Conservation (phyloP, 2,329 filamentous ascomycete species). For the Ascosphaera apis region DNA sequence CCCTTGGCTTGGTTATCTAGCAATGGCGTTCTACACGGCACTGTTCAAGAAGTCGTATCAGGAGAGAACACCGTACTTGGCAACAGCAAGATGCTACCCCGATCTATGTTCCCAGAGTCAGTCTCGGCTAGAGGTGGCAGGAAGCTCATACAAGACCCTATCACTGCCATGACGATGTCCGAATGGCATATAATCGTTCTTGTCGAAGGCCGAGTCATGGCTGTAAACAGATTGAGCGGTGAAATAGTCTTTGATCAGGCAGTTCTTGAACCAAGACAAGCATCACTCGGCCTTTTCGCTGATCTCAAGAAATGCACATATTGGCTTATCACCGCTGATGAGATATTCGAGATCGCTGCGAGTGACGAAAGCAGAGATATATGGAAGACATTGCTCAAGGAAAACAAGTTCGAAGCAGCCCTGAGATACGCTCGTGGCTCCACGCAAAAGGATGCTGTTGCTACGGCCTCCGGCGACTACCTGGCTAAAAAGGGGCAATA, state of each 20-base stretch:
- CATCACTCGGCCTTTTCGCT: conserved; percentile 59
- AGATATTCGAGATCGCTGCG: conserved; percentile 84
- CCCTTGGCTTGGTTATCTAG: conserved; percentile 73
- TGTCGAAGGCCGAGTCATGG: conserved; percentile 61
- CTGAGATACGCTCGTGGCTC: conserved; percentile 61
- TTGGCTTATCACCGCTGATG: conserved; percentile 78
- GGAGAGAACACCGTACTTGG: conserved; percentile 53
- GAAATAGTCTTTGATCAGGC: conserved; percentile 69
- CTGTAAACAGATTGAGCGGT: conserved; percentile 68
- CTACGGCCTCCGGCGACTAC: conserved; percentile 77
- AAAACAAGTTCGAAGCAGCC: conserved; percentile 71
- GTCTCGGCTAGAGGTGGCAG: conserved; percentile 41
- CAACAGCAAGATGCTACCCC: conserved; percentile 54
- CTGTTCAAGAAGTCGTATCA: conserved; percentile 38
- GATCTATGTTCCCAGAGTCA: conserved; percentile 46
- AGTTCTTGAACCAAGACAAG: conserved; percentile 59
- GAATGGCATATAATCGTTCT: conserved; percentile 84
- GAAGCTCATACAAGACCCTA: conserved; percentile 43
- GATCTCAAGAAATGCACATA: conserved; percentile 92
- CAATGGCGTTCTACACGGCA: conserved; percentile 74
- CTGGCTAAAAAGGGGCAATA: conserved; percentile 62
- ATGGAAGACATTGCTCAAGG: conserved; percentile 79
- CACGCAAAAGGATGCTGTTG: conserved; percentile 70
- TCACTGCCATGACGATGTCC: conserved; percentile 62
- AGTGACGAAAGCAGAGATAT: conserved; percentile 78